Conservation (phyloP, 2,329 filamentous ascomycete genomes). For the Hymenoscyphus repandus region DNA sequence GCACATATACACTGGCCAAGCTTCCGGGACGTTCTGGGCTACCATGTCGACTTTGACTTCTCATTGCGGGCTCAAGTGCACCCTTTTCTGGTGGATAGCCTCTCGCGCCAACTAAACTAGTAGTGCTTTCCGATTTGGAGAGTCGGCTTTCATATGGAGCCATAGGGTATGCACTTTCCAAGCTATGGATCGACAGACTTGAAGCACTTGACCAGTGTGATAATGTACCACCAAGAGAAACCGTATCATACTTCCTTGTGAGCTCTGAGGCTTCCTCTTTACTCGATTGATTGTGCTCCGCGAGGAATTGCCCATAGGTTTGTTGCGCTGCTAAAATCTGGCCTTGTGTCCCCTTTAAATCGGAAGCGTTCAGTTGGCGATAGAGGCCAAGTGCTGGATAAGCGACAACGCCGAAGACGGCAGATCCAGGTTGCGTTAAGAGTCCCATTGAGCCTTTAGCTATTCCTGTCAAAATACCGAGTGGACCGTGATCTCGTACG, state of each 20-base stretch:
- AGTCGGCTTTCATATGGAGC: too few species aligned
- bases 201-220: not conserved
- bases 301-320: conserved; percentile 1
- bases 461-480: conserved; percentile 12
- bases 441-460: conserved; percentile 12
- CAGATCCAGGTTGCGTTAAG: not conserved
- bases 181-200: not conserved
- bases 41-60: too few species aligned
- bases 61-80: too few species aligned
- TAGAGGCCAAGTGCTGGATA: conserved; percentile 13
- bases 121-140: too few species aligned
- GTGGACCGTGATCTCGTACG: conserved; percentile 10
- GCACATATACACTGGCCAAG: too few species aligned
- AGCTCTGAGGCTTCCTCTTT: not conserved
- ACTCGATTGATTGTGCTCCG: not conserved
- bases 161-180: too few species aligned
- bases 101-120: too few species aligned
- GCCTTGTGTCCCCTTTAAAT: conserved; percentile 1
- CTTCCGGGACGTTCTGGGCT: too few species aligned
- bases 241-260: not conserved
- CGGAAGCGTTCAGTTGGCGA: not conserved
- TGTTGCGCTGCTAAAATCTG: conserved; percentile 4
- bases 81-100: too few species aligned
- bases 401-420: conserved; percentile 8
- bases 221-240: not conserved